Conservation (phyloP, 2,329 filamentous ascomycete species). For the Pyrenophora tritici-repentis region DNA sequence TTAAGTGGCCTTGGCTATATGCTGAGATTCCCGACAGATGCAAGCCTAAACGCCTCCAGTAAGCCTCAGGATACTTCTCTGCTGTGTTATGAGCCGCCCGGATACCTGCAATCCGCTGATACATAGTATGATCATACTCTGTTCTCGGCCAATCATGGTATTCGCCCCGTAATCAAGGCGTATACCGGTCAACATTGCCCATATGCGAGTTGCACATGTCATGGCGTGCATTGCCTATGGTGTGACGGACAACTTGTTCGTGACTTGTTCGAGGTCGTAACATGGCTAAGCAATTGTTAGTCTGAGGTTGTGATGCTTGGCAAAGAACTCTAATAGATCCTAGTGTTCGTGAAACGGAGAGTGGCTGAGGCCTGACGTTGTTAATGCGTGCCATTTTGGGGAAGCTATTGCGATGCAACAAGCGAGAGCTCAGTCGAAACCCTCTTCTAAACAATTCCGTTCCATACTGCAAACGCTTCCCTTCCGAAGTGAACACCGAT, state of each 20-base stretch:
- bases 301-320: constrained; percentile 32
- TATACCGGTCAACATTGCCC: too few relatives aligned
- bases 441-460: neutral
- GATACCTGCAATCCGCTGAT: too few relatives aligned
- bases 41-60: too few relatives aligned
- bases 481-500: neutral
- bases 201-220: too few relatives aligned
- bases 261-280: constrained; percentile 1
- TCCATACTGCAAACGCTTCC: neutral
- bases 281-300: constrained; percentile 28
- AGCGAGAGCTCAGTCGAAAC: neutral
- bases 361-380: constrained; percentile 19
- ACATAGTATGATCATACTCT: too few relatives aligned
- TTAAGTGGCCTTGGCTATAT: constrained; percentile 22
- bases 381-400: constrained; percentile 7
- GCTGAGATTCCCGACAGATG: too few relatives aligned
- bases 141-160: too few relatives aligned
- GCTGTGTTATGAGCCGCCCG: too few relatives aligned
- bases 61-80: too few relatives aligned
- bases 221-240: too few relatives aligned
- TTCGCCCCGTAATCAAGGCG: too few relatives aligned
- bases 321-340: constrained; percentile 23
- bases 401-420: neutral
- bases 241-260: too few relatives aligned
- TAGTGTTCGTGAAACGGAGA: constrained; percentile 28